These are phyloP conservation scores for Nothophaeocryptopus gaeumannii DNA, from an alignment of 2,329 filamentous ascomycete species.

Conservation along the genomic window DNA sequence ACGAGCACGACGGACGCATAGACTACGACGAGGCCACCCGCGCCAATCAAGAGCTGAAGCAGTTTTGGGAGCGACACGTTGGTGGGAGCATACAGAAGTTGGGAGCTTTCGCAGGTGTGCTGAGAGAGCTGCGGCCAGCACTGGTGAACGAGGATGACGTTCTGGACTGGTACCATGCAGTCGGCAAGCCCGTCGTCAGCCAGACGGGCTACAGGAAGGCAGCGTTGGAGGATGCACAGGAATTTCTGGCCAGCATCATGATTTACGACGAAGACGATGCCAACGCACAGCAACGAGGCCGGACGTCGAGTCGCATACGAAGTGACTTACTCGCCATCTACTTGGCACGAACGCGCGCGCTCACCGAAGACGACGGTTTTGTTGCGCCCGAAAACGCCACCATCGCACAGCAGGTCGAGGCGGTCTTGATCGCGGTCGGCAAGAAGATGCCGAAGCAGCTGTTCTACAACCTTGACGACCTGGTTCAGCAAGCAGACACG, in stretches of 20 bases:
- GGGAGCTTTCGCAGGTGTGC: slow-evolving; percentile 65
- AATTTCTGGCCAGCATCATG: slow-evolving; percentile 63
- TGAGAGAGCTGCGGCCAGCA: slow-evolving; percentile 62
- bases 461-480: slow-evolving; percentile 62
- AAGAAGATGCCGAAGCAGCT: slow-evolving; percentile 70
- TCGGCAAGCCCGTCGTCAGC: slow-evolving; percentile 57
- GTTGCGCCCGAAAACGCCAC: slow-evolving; percentile 45
- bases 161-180: slow-evolving; percentile 68
- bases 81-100: slow-evolving; percentile 55
- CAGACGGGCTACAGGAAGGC: slow-evolving; percentile 60
- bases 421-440: slow-evolving; percentile 56
- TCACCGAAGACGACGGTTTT: slow-evolving; percentile 35
- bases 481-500: slow-evolving; percentile 62
- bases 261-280: slow-evolving; percentile 60
- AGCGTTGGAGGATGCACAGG: slow-evolving; percentile 62
- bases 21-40: slow-evolving; percentile 65
- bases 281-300: slow-evolving; percentile 46
- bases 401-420: slow-evolving; percentile 51
- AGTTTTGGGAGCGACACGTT: slow-evolving; percentile 65
- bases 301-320: slow-evolving; percentile 59
- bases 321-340: slow-evolving; percentile 51
- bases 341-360: slow-evolving; percentile 40
- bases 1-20: slow-evolving; percentile 54
- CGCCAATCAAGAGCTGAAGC: slow-evolving; percentile 68
- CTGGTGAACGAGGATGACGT: slow-evolving; percentile 63